Evolutionary conservation across 208 protist genomes (phyloP), one percentile per base, ranked within the genome.

Genomic region (Strigomonas culicis): DNA sequence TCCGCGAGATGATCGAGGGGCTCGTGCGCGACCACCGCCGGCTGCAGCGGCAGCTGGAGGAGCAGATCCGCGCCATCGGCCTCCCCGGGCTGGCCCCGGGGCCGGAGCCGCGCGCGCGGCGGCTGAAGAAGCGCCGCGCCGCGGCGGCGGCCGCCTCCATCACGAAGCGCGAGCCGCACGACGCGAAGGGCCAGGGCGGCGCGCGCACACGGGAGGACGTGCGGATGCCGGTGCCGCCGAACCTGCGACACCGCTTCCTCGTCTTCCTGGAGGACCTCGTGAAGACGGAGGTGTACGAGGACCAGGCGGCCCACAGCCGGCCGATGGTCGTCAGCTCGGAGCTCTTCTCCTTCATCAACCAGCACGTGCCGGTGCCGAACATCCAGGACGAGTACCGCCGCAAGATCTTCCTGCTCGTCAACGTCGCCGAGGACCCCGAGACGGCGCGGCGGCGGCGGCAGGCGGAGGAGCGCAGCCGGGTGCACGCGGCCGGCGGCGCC

Each of bases 301-400:
- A 67, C 39, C 63, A 74, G 10, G 41, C 39, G 24, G 49, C 72
- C n/a, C 64, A 67, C 13, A 64, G 78, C 39, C 70, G 64, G n/a
- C 74, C 73, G n/a, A 85, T 82, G 51, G 77, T 93, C 66, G 68
- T 90, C 28, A 93, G 82, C 74, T 74, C 74, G 1, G 82, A 85
- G 57, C 78, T 94, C 22, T 88, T 86, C 63, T 66, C 68, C 46
- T 95, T 93, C 63, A 78, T 95, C 61, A 84, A 80, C 34, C 58
- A 78, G 34, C 77, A 91, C 63, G 80, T 96, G 10, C 81, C 79
- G 13, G 70, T 96, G 22, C 86, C 90, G 11, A 96, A 93, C 68
- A 93, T 96, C 55, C 90, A 96, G 52, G 90, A 96, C 68, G 86
- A 92, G 63, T 96, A 96, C 74, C 82, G 90, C 3, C 82, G 90